Evolutionary conservation across 2,329 filamentous ascomycete genomes (phyloP), one percentile per base, ranked within the genome.

Genomic region (Fusarium foetens): DNA sequence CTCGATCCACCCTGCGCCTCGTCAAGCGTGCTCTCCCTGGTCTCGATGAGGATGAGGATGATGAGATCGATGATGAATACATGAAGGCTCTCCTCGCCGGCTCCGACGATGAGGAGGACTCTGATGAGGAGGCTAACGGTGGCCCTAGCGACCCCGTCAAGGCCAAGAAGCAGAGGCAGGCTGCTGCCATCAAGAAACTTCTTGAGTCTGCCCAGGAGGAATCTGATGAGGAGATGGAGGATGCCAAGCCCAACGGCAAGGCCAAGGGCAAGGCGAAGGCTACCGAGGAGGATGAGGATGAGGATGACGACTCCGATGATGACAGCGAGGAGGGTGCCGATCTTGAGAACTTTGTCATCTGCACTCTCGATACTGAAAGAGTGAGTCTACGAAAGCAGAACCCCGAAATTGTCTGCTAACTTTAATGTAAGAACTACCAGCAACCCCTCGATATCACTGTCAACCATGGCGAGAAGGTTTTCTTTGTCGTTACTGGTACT

Each of bases 361-460:
- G 96, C 90, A 99, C 96, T 70, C 90, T 99, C 60, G 95, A 98
- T 84, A 93, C 95, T 36, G 91, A 94, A 83, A 93, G 92, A 86
- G 96, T 98, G 91, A 82, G 88, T 33, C 51, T 54, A 49, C 35
- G 42, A 35, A 46, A 31, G 23, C 38, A 33, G 45, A 43, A 19
- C 9, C 39, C 25, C 25, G 43, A 36, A 29, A 17, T 39, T 58
- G 11, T 19, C 54, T 45, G 48, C 76, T 84, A 76, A 83, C 76
- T 52, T 61, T 41, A 45, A 36, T 48, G 14, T 60, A 51, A 98
- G 96, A 90, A 93, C 86, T 97, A 92, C 88, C 96, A 99, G 85
- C 97, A 99, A 84, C 86, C 96, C 52, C 90, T 99, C 66, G 94
- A 99, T 83, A 94, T 99, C 83, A 96, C 93, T 72, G 90, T 99